Base-by-base conservation (phyloP, 1,284 basidiomycete species). In the Boletellus sp. region DNA sequence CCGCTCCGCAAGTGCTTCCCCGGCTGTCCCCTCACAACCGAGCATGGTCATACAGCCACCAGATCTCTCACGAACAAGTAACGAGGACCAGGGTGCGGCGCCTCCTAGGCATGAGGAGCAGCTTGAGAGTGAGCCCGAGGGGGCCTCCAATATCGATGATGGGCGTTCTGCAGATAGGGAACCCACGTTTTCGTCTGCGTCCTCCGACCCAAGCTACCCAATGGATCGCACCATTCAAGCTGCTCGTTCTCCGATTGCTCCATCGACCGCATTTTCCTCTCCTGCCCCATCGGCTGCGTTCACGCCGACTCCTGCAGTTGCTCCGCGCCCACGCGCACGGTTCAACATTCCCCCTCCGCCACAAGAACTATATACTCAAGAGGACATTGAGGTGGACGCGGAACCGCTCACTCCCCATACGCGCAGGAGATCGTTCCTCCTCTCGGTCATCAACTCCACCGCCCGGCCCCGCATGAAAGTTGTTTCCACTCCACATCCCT, bases 371-470 rank as follows among this genome's bases (percentile, higher is more conserved):
- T 56, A 65, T 14, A 55, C 59, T 3, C 56, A 58, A 32, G 61
- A 60, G 19, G 56, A 55, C 6, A 39, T 51, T 8, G 61, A 59
- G n/a, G 48, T 57, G 25, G 57, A 64, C 14, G 58, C 65, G 16
- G 64, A 72, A 33, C 69, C 67, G 0, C 57, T 79, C 19, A 90
- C 87, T 2, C 87, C 87, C 1, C 71, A 79, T 48, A 77, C 80
- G 10, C 79, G 84, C 50, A 79, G 83, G 35, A 76, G 78, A 16
- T 87, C 86, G 0, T 89, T 90, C 68, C 74, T 90, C 5, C 73
- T 90, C 27, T 81, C 81, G 4, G 81, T 90, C 16, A 86, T 89
- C 59, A 84, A 89, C 60, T 87, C 85, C 3, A 84, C 80, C 3
- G 70, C 84, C 1, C 78, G 85, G n/a, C 86, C 87, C 0, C 76